Percentiles rank a stretch among this genome's conserved stretches.
These are phyloP conservation scores for Pseudogymnoascus verrucosus DNA, from an alignment of 2,329 filamentous ascomycete genomes.

Conservation along the genomic window DNA sequence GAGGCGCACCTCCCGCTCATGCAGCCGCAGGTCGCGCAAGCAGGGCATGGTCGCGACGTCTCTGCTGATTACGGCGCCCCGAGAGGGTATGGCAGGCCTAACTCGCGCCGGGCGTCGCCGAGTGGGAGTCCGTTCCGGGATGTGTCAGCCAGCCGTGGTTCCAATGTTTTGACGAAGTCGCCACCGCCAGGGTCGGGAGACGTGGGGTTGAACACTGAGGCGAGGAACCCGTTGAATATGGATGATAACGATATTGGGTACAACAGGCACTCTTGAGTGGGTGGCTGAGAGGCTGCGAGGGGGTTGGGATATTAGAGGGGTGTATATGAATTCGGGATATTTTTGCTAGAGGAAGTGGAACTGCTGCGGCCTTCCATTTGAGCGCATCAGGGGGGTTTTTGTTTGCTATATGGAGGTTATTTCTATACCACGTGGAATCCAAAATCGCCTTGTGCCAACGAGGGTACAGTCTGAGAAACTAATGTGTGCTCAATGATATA, in stretches of 20 bases:
- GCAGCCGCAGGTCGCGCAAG: background rate
- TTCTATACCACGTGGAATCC: background rate
- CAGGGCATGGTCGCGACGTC: background rate
- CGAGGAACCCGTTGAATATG: conserved; percentile 1
- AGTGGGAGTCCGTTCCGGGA: conserved; percentile 1
- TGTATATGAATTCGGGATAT: background rate
- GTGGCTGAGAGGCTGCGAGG: background rate
- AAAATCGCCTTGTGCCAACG: background rate
- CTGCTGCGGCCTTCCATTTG: background rate
- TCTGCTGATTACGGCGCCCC: background rate
- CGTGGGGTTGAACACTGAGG: background rate
- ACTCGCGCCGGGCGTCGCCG: background rate
- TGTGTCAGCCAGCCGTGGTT: background rate
- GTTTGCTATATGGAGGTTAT: background rate
- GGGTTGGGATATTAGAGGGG: background rate
- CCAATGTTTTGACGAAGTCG: background rate
- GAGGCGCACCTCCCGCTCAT: background rate
- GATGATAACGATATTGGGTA: conserved; percentile 6
- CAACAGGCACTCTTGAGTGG: background rate
- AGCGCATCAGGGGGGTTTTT: background rate
- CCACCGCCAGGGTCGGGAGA: background rate
- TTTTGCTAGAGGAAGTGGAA: background rate
- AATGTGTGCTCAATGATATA: background rate
- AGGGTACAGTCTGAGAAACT: background rate
- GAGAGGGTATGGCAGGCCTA: background rate